Evolutionary conservation across 1,284 basidiomycete species (phyloP).

Genomic region (Sutorius eximius): DNA sequence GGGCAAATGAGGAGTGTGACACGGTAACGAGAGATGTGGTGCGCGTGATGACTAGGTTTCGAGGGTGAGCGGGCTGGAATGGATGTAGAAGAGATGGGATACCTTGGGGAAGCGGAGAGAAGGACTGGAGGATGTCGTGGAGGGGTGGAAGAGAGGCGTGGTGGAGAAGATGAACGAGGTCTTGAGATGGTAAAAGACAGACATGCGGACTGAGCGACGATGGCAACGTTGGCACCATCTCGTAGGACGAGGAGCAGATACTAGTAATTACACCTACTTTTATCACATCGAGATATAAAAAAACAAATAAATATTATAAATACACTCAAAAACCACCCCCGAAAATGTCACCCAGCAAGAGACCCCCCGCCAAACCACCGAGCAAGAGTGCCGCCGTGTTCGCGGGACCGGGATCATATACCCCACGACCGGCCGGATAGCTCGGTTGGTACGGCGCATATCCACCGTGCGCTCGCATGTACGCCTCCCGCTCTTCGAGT

Average conservation of each 20-base stretch:
- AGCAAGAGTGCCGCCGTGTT: conserved; percentile 33
- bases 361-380: conserved; percentile 61
- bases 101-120: conserved; percentile 82
- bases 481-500: conserved; percentile 27
- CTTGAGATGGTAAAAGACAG: conserved; percentile 67
- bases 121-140: conserved; percentile 73
- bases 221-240: conserved; percentile 55
- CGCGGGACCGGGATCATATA: background rate
- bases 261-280: background rate
- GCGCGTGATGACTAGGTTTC: conserved; percentile 65
- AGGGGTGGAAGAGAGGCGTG: conserved; percentile 62
- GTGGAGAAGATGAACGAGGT: conserved; percentile 60
- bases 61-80: conserved; percentile 7
- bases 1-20: conserved; percentile 64
- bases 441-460: conserved; percentile 32
- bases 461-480: conserved; percentile 36
- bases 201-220: conserved; percentile 77
- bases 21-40: conserved; percentile 70
- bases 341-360: conserved; percentile 54
- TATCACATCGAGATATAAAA: background rate
- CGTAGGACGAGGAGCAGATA: background rate
- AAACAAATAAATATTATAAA: background rate
- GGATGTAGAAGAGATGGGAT: conserved; percentile 11
- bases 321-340: conserved; percentile 30
- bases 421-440: background rate